These are phyloP conservation scores for Aspergillus novoparasiticus DNA, from an alignment of 2,329 filamentous ascomycete genomes.

Conservation along the genomic window DNA sequence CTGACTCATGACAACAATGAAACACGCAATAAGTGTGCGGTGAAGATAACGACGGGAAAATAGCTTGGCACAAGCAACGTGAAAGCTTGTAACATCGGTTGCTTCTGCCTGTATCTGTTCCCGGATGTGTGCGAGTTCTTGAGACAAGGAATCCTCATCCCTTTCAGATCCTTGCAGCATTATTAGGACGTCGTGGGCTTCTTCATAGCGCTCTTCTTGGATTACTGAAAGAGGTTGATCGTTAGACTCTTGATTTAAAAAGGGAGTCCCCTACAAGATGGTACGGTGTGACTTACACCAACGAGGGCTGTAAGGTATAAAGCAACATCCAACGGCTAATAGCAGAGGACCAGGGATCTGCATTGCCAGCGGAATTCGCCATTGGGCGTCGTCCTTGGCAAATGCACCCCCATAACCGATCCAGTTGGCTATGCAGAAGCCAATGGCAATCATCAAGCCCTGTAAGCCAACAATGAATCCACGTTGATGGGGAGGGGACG, in stretches of 20 bases:
- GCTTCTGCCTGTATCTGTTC: slow-evolving; percentile 17
- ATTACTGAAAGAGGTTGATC: slow-evolving; percentile 1
- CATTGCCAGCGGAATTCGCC: slow-evolving; percentile 22
- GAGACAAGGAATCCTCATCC: slow-evolving; percentile 6
- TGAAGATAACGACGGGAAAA: slow-evolving; percentile 25
- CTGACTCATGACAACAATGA: slow-evolving; percentile 39
- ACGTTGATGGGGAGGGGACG: slow-evolving; percentile 30
- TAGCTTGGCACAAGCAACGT: slow-evolving; percentile 11
- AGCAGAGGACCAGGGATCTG: slow-evolving; percentile 19
- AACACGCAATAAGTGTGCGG: slow-evolving; percentile 35
- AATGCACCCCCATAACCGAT: slow-evolving; percentile 38
- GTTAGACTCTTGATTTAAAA: neutral
- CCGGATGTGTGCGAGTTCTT: slow-evolving; percentile 16
- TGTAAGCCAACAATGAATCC: slow-evolving; percentile 35
- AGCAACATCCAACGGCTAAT: slow-evolving; percentile 17
- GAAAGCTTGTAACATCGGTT: slow-evolving; percentile 10
- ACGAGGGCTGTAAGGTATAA: slow-evolving; percentile 20
- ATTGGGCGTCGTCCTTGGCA: slow-evolving; percentile 18
- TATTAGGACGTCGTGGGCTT: slow-evolving; percentile 10
- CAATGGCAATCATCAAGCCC: slow-evolving; percentile 39
- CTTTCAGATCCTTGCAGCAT: neutral
- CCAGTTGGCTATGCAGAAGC: slow-evolving; percentile 45
- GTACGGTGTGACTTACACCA: slow-evolving; percentile 13
- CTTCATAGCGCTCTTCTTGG: slow-evolving; percentile 15
- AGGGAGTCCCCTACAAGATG: neutral